Base-by-base conservation (phyloP, 352 stramenopile species). In the Blastocystis sp. region DNA sequence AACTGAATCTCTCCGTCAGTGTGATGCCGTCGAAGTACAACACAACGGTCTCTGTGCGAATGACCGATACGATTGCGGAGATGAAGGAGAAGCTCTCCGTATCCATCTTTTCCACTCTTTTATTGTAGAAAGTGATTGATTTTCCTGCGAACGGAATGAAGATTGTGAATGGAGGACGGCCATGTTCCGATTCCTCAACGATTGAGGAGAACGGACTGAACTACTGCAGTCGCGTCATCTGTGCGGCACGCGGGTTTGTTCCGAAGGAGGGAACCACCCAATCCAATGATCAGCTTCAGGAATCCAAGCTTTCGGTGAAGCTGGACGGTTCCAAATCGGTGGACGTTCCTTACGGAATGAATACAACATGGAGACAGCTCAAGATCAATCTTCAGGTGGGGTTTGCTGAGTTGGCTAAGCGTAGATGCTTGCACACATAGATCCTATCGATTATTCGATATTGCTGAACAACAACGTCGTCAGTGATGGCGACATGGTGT, bases 171-270 rank as follows among this genome's bases (percentile, higher is more conserved):
- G 69, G n/a, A 65, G 69, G 69, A 64, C 29, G 69, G 24, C 29
- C 48, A 16, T 81, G 69, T 64, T 24, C 18, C 24, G 69, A 81
- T 81, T n/a, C 36, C 49, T 63, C 69, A 32, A 81, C 69, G 29
- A 51, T 81, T 1, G 49, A 61, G 69, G 48, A 81, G 63, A 81
- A 49, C 42, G 69, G 69, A 27, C 42, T 81, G 29, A 81, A 81
- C 29, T 81, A 81, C 53, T 81, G 69, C 27, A 81, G 69, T 64
- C 69, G 69, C 34, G 69, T 81, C 21, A 81, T 81, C 34, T 81
- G 69, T 42, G 48, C 48, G 2, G 69, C 69, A 61, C 61, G 63
- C 24, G 48, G 29, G 29, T 81, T 63, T 61, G 46, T 64, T 49
- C 69, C 46, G 1, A 38, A 42, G 21, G 69, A 48, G 29, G 38